A percentile compares a stretch with the other conserved stretches of the same genome.
These are phyloP conservation scores for Sclerotinia sclerotiorum DNA, from an alignment of 2,329 filamentous ascomycete genomes.

Conservation along the genomic window DNA sequence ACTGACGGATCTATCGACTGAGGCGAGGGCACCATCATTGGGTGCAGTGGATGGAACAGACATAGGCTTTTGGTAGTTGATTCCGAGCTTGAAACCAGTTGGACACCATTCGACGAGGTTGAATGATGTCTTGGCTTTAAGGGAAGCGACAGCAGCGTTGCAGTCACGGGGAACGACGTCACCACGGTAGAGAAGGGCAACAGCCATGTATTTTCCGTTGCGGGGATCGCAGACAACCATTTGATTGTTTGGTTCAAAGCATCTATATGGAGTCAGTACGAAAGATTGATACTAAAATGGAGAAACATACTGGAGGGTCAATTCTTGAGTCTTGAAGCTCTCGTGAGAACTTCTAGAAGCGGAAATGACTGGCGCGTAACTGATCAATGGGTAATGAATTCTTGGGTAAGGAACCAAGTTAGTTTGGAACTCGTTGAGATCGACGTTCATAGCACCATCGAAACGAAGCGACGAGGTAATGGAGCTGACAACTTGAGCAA, in stretches of 20 bases:
- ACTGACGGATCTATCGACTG: conserved; percentile 55
- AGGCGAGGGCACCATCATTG: conserved; percentile 50
- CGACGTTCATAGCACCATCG: conserved; percentile 66
- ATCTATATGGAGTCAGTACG: conserved; percentile 39
- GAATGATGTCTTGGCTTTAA: conserved; percentile 64
- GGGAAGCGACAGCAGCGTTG: conserved; percentile 55
- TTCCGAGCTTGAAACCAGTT: conserved; percentile 68
- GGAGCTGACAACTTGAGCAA: conserved; percentile 66
- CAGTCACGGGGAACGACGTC: conserved; percentile 65
- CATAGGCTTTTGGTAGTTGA: conserved; percentile 62
- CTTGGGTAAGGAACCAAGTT: conserved; percentile 67
- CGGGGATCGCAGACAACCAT: conserved; percentile 66
- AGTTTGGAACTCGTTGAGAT: conserved; percentile 69
- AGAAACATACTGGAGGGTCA: conserved; percentile 60
- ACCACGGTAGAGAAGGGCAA: conserved; percentile 64
- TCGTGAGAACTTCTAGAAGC: conserved; percentile 62
- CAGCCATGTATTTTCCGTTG: conserved; percentile 69
- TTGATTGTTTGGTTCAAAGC: conserved; percentile 67
- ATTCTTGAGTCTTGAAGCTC: conserved; percentile 63
- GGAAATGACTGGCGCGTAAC: conserved; percentile 63
- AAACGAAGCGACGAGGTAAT: conserved; percentile 66
- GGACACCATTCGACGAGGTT: conserved; percentile 69
- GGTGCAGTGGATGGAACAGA: conserved; percentile 47
- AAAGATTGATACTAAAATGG: not conserved
- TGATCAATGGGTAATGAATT: conserved; percentile 67